Evolutionary conservation across 768 basidiomycete genomes (phyloP).

Genomic region (Suillus brevipes): DNA sequence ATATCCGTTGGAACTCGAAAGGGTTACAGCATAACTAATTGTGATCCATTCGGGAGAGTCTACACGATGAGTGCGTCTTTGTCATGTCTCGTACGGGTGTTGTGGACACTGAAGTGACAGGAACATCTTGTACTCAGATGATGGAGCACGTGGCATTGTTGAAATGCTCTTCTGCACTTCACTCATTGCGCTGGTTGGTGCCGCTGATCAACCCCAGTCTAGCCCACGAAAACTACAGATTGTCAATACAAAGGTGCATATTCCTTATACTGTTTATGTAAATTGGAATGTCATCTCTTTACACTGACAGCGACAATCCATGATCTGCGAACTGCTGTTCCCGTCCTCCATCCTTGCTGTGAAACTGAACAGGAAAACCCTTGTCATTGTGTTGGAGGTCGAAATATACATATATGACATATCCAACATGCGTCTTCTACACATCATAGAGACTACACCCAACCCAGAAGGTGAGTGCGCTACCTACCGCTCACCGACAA

Average conservation of each 20-base stretch:
- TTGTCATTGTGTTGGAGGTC: slow-evolving; percentile 94
- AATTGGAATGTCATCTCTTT: background rate
- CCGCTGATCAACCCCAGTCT: slow-evolving; percentile 87
- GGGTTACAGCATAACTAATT: slow-evolving; percentile 97
- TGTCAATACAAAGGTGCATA: slow-evolving; percentile 91
- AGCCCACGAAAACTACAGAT: slow-evolving; percentile 95
- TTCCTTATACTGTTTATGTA: slow-evolving; percentile 11
- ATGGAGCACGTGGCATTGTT: slow-evolving; percentile 93
- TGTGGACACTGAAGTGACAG: background rate
- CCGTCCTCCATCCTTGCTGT: slow-evolving; percentile 97
- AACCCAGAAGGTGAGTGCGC: slow-evolving; percentile 82
- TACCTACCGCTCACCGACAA: slow-evolving; percentile 7
- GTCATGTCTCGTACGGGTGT: slow-evolving; percentile 31
- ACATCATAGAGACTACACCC: slow-evolving; percentile 95
- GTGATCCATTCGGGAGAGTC: slow-evolving; percentile 95
- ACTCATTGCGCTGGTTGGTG: slow-evolving; percentile 94
- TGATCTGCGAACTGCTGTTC: slow-evolving; percentile 98
- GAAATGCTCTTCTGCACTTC: slow-evolving; percentile 99
- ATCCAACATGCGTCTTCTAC: slow-evolving; percentile 94
- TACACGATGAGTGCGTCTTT: slow-evolving; percentile 84
- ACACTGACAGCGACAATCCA: slow-evolving; percentile 80
- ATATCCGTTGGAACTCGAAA: slow-evolving; percentile 93
- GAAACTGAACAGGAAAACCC: slow-evolving; percentile 94
- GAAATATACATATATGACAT: slow-evolving; percentile 99
- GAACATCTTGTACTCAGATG: slow-evolving; percentile 49